These are phyloP conservation scores for Irpex sp. DNA, from an alignment of 1,284 basidiomycete species.

Conservation along the genomic window DNA sequence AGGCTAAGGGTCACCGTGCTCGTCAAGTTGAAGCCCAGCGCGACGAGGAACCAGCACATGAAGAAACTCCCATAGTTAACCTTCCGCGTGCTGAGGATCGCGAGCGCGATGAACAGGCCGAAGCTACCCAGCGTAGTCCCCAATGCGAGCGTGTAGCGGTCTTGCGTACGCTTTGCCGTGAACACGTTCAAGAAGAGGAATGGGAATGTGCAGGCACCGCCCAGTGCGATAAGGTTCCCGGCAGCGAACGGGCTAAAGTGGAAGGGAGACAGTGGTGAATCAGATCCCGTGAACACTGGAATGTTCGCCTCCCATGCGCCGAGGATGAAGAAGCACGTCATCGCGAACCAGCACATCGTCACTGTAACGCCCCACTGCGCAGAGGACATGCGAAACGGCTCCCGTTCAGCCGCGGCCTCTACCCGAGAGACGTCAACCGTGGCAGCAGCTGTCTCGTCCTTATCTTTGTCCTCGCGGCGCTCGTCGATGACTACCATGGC, in stretches of 20 bases:
- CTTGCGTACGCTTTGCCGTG: constrained; percentile 54
- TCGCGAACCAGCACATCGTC: constrained; percentile 71
- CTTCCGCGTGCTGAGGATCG: constrained; percentile 36
- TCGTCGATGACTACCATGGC: constrained; percentile 3
- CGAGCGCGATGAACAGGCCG: constrained; percentile 50
- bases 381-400: constrained; percentile 13
- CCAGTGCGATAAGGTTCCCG: constrained; percentile 69
- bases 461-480: constrained; percentile 7
- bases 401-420: neutral
- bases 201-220: constrained; percentile 58
- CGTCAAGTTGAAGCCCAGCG: constrained; percentile 67
- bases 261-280: constrained; percentile 57
- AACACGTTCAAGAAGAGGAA: constrained; percentile 63
- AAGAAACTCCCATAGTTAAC: constrained; percentile 54
- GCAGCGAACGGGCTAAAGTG: constrained; percentile 54
- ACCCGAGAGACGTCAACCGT: constrained; percentile 3
- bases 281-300: constrained; percentile 59
- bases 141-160: constrained; percentile 51
- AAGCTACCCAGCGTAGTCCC: constrained; percentile 50
- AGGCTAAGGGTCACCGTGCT: constrained; percentile 64
- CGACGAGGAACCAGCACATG: constrained; percentile 63
- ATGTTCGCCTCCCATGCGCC: constrained; percentile 74
- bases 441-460: neutral
- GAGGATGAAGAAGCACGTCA: constrained; percentile 72
- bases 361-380: constrained; percentile 44